Evolutionary conservation across 257 asterid species (phyloP).

Genomic region (Solanum lycopersicoides): DNA sequence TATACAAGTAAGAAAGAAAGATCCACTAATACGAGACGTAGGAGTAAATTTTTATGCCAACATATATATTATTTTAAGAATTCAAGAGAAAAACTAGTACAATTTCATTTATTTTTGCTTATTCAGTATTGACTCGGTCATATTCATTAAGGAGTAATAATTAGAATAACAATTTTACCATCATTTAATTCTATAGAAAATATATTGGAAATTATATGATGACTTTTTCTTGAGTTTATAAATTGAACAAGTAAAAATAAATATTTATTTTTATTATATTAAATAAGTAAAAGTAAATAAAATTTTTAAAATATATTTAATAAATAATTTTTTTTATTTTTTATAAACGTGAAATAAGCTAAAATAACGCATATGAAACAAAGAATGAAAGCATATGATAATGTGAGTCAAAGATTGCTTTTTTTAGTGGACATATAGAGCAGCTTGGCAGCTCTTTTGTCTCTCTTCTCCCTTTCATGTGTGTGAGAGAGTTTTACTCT

Average conservation of each 20-base stretch:
- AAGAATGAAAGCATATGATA: conserved; percentile 27
- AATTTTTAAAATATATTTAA: too few relatives aligned
- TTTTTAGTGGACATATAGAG: conserved; percentile 9
- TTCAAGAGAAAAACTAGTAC: not conserved
- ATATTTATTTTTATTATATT: too few relatives aligned
- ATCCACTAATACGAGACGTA: too few relatives aligned
- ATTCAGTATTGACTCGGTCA: not conserved
- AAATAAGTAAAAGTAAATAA: too few relatives aligned
- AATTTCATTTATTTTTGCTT: not conserved
- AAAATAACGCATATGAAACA: not conserved
- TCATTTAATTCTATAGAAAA: not conserved
- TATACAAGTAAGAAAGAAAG: too few relatives aligned
- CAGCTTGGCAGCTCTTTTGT: conserved; percentile 24
- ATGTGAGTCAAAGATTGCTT: conserved; percentile 25
- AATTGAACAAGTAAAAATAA: too few relatives aligned
- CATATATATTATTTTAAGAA: not conserved
- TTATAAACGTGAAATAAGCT: not conserved
- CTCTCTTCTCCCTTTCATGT: conserved; percentile 19
- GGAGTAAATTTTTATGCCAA: too few relatives aligned
- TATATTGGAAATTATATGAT: too few relatives aligned
- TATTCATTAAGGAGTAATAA: not conserved
- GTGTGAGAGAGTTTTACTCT: conserved; percentile 3
- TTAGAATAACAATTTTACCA: not conserved
- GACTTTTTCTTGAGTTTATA: too few relatives aligned
- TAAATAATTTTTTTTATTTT: too few relatives aligned